A percentile compares a stretch with the other conserved stretches of the same genome.
phyloP scores from a whole-genome alignment of 2,329 filamentous ascomycete genomes.

The Rhinocladiella similis region DNA sequence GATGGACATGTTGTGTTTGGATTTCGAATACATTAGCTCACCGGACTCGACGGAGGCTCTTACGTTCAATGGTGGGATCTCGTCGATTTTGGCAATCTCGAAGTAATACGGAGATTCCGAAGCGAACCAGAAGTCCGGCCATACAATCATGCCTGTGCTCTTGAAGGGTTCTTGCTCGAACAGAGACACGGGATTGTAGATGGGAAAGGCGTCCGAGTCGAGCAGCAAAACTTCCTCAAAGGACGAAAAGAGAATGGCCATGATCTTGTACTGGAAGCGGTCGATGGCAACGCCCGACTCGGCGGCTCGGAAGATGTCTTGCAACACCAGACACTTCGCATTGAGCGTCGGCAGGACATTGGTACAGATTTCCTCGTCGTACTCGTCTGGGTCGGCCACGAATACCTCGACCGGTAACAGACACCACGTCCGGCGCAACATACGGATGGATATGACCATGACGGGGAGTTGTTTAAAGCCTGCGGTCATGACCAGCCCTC shows the following conservation, averaged over 20 bases:
- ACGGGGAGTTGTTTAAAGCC: slow-evolving; percentile 38
- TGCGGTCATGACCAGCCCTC: slow-evolving; percentile 47
- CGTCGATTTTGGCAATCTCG: slow-evolving; percentile 38
- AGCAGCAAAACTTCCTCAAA: slow-evolving; percentile 61
- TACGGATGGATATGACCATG: slow-evolving; percentile 41
- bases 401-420: slow-evolving; percentile 45
- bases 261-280: slow-evolving; percentile 56
- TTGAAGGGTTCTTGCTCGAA: slow-evolving; percentile 55
- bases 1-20: slow-evolving; percentile 42
- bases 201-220: slow-evolving; percentile 58
- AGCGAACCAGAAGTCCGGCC: slow-evolving; percentile 57
- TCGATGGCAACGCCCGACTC: slow-evolving; percentile 20
- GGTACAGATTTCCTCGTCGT: slow-evolving; percentile 41
- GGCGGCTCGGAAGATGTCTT: slow-evolving; percentile 29
- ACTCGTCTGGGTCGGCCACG: slow-evolving; percentile 38
- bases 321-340: slow-evolving; percentile 40
- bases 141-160: slow-evolving; percentile 55
- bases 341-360: slow-evolving; percentile 39
- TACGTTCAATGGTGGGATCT: slow-evolving; percentile 35
- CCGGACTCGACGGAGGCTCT: slow-evolving; percentile 45
- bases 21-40: slow-evolving; percentile 48
- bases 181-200: slow-evolving; percentile 44
- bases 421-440: slow-evolving; percentile 42
- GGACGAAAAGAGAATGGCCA: slow-evolving; percentile 58
- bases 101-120: slow-evolving; percentile 47